These are phyloP conservation scores for Aspergillus udagawae DNA, from an alignment of 2,329 filamentous ascomycete species.

Conservation along the genomic window DNA sequence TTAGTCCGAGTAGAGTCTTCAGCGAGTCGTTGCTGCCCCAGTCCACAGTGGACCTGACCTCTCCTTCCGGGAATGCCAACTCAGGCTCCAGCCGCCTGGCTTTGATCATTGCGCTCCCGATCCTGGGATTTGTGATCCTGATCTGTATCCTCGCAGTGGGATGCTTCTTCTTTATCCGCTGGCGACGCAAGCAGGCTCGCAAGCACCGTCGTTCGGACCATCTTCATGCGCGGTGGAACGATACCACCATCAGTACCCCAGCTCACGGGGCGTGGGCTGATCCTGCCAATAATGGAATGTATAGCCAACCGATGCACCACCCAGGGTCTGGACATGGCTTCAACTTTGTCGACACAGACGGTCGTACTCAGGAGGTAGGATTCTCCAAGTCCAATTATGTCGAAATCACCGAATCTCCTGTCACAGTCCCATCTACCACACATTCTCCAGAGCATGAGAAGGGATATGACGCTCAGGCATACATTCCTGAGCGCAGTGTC, in stretches of 20 bases:
- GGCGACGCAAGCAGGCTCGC: constrained; percentile 35
- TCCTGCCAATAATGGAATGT: constrained; percentile 10
- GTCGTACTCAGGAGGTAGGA: constrained; percentile 20
- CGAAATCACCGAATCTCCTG: constrained; percentile 3
- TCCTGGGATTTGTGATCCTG: constrained; percentile 40
- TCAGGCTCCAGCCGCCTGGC: constrained; percentile 29
- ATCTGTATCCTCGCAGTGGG: constrained; percentile 28
- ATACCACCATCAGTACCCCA: constrained; percentile 29
- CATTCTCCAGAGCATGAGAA: constrained; percentile 8
- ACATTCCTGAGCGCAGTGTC: not conserved
- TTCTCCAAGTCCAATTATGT: constrained; percentile 8
- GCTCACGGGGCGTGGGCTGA: constrained; percentile 24
- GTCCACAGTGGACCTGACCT: constrained; percentile 21
- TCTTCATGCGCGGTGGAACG: constrained; percentile 34
- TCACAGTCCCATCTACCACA: constrained; percentile 2
- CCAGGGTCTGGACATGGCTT: constrained; percentile 15
- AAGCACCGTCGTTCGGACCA: constrained; percentile 24
- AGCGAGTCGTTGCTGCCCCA: constrained; percentile 36
- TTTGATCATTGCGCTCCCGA: constrained; percentile 41
- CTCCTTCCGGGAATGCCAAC: constrained; percentile 8
- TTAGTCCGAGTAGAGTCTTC: constrained; percentile 40
- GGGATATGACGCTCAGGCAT: not conserved
- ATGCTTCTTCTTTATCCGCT: constrained; percentile 42
- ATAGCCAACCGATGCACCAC: constrained; percentile 8
- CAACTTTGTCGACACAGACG: constrained; percentile 27